Conservation (phyloP, 495 filamentous ascomycete species). For the Pseudotulostoma volvatum region DNA sequence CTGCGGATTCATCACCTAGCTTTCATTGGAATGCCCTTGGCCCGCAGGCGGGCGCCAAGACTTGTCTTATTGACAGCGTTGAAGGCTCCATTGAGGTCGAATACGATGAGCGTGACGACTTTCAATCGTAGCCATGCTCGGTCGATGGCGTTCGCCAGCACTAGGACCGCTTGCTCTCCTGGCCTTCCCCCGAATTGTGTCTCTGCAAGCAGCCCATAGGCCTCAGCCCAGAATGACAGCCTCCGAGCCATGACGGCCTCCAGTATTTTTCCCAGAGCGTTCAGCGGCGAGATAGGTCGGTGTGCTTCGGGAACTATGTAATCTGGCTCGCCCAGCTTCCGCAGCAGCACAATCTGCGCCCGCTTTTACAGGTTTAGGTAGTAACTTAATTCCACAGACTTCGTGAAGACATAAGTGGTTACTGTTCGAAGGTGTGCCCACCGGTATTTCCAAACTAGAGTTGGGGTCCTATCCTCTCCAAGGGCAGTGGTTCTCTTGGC, state of each 20-base stretch:
- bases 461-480: slow-evolving; percentile 13
- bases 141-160: slow-evolving; percentile 12
- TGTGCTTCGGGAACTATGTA: slow-evolving; percentile 11
- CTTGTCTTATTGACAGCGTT: slow-evolving; percentile 13
- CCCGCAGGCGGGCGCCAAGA: slow-evolving; percentile 9
- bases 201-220: too few relatives aligned
- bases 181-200: slow-evolving; percentile 14
- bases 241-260: slow-evolving; percentile 14
- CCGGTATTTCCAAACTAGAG: slow-evolving; percentile 10
- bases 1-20: slow-evolving; percentile 11
- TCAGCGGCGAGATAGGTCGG: slow-evolving; percentile 14
- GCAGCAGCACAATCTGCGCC: slow-evolving; percentile 11
- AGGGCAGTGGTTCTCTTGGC: slow-evolving; percentile 12
- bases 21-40: slow-evolving; percentile 9
- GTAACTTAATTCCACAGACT: slow-evolving; percentile 9
- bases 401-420: slow-evolving; percentile 9
- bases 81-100: slow-evolving; percentile 18
- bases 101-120: slow-evolving; percentile 11
- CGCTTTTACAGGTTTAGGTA: slow-evolving; percentile 8
- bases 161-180: slow-evolving; percentile 12
- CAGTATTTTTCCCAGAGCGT: slow-evolving; percentile 14
- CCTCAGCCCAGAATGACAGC: too few relatives aligned
- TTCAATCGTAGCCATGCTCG: slow-evolving; percentile 10
- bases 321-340: slow-evolving; percentile 13
- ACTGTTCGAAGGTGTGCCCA: slow-evolving; percentile 7